Conservation (phyloP, 345 rosid species). For the Passiflora organensis region DNA sequence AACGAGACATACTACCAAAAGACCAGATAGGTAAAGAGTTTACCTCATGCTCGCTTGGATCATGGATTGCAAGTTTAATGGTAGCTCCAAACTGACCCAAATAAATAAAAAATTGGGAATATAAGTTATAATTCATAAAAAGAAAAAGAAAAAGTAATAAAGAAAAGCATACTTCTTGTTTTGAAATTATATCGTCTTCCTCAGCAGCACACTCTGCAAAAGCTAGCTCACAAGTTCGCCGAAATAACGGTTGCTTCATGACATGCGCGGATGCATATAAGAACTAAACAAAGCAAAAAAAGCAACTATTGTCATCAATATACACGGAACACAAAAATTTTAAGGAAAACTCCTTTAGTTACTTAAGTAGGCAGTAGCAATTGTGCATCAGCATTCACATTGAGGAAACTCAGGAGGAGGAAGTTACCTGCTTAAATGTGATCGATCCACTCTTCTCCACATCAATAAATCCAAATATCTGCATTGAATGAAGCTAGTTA, state of each 20-base stretch:
- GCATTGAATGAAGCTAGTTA: conserved; percentile 13
- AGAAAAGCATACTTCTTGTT: conserved; percentile 49
- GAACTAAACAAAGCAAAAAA: conserved; percentile 42
- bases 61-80: conserved; percentile 48
- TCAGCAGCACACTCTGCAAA: conserved; percentile 48
- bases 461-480: conserved; percentile 84
- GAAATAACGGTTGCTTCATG: conserved; percentile 55
- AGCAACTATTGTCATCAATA: too few relatives aligned
- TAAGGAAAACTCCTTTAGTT: neutral
- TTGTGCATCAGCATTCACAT: neutral
- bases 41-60: conserved; percentile 57
- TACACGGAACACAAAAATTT: neutral
- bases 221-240: conserved; percentile 61
- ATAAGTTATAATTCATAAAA: conserved; percentile 12
- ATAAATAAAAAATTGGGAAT: conserved; percentile 9
- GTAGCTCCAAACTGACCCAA: conserved; percentile 53
- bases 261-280: conserved; percentile 76
- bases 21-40: neutral
- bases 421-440: conserved; percentile 80
- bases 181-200: conserved; percentile 43
- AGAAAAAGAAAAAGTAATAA: neutral
- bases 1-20: neutral
- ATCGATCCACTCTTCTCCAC: conserved; percentile 67
- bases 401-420: conserved; percentile 5
- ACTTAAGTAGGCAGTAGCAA: neutral